Base-by-base conservation (phyloP, 768 basidiomycete species). In the Mycena belliarum region DNA sequence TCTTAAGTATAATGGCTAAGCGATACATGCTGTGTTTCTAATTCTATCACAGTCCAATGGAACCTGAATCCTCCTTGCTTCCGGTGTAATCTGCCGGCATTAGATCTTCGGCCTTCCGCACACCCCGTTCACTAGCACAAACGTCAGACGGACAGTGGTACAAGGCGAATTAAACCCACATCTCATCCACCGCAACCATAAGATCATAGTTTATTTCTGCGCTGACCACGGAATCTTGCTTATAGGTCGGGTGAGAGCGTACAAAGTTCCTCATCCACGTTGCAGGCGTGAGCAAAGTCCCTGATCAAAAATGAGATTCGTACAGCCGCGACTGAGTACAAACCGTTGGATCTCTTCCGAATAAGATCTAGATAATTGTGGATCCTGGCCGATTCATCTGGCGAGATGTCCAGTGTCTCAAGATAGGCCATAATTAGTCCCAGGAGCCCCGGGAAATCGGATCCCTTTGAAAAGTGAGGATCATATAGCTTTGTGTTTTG, bases 161-260 rank as follows among this genome's bases (percentile, higher is more conserved):
- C 18, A 52, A 6, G 45, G 15, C 37, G 58, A 44, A 51, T 55
- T n/a, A 40, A 3, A 80, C 93, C 70, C 72, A 97, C 92, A 98
- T 89, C 71, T 93, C 90, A 68, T 98, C 95, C 7, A 97, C 75
- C 2, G 93, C 91, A 43, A 86, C 79, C 69, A 97, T 78, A 25
- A 99, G 81, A 73, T 99, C 97, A 69, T 95, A 97, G 68, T 95
- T 97, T 68, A 98, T 93, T 73, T 90, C 87, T 66, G 92, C 82
- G 49, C 80, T 89, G 20, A 99, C 93, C 49, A 90, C 88, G n/a
- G 94, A 96, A 74, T 99, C 94, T 48, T 84, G 81, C 71, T 89
- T 88, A 76, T 99, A 99, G n/a, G 76, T 82, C 9, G 95, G 92
- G 71, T 99, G 97, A 2, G 86, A 82, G 24, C 86, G 85, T 41